These are phyloP conservation scores for Fusarium equiseti DNA, from an alignment of 2,329 filamentous ascomycete genomes.

Conservation along the genomic window DNA sequence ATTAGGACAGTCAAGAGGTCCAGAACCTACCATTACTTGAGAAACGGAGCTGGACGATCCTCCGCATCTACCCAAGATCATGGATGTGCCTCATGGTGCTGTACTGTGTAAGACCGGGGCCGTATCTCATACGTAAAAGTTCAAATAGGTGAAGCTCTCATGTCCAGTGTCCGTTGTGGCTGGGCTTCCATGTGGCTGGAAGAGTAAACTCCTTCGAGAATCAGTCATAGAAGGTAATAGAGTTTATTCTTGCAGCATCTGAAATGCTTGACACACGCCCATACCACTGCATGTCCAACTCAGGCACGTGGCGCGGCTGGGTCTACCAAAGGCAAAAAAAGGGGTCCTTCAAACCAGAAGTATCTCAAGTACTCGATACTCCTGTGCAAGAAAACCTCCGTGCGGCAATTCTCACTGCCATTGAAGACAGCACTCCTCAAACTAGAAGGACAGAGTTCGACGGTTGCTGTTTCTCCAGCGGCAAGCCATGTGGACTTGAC, in stretches of 20 bases:
- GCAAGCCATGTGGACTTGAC: slow-evolving; percentile 31
- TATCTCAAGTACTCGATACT: slow-evolving; percentile 39
- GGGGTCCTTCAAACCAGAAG: slow-evolving; percentile 15
- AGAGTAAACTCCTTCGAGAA: slow-evolving; percentile 34
- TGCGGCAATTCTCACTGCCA: background rate
- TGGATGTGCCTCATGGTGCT: background rate
- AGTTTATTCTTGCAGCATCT: slow-evolving; percentile 28
- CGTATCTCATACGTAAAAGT: slow-evolving; percentile 35
- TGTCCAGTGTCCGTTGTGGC: slow-evolving; percentile 17
- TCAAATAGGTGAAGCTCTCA: slow-evolving; percentile 1
- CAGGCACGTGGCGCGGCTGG: slow-evolving; percentile 43
- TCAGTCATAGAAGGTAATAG: slow-evolving; percentile 14
- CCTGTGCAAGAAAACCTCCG: slow-evolving; percentile 10
- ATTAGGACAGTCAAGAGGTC: background rate
- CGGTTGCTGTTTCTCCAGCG: slow-evolving; percentile 15
- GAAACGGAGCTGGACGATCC: background rate
- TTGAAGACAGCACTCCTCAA: background rate
- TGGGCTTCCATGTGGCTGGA: slow-evolving; percentile 21
- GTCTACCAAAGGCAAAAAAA: slow-evolving; percentile 7
- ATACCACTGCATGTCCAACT: slow-evolving; percentile 2
- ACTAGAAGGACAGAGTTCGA: slow-evolving; percentile 21
- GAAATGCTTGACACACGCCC: slow-evolving; percentile 31
- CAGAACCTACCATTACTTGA: slow-evolving; percentile 4
- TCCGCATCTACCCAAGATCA: background rate
- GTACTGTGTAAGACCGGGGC: background rate